These are phyloP conservation scores for Brettanomyces naardenensis DNA, from an alignment of 805 yeast species.

Conservation along the genomic window DNA sequence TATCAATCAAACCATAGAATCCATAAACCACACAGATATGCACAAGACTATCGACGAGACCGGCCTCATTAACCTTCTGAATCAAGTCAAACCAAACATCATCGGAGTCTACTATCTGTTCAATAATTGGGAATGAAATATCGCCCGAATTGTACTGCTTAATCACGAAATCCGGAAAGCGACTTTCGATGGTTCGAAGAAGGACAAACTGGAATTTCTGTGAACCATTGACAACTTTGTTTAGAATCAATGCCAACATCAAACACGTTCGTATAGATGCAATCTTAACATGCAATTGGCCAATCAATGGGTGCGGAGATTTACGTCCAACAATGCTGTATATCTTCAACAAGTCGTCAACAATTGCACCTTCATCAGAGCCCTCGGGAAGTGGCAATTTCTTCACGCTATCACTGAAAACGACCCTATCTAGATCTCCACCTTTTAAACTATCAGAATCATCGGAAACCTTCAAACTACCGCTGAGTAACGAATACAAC, in stretches of 20 bases:
- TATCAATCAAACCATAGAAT: conserved; percentile 15
- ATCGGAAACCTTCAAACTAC: conserved; percentile 7
- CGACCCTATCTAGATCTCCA: too few relatives aligned
- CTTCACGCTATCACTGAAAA: too few relatives aligned
- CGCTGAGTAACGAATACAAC: conserved; percentile 13
- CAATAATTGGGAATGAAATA: conserved; percentile 11
- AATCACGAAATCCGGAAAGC: conserved; percentile 11
- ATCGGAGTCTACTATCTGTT: conserved; percentile 5
- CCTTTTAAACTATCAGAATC: too few relatives aligned
- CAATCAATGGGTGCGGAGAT: conserved; percentile 8
- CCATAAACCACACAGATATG: conserved; percentile 19
- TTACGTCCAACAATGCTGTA: conserved; percentile 3
- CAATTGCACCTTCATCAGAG: not conserved
- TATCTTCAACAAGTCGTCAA: conserved; percentile 6
- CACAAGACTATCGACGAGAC: conserved; percentile 10
- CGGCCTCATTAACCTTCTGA: conserved; percentile 5
- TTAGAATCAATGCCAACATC: conserved; percentile 12
- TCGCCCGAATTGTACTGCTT: conserved; percentile 5
- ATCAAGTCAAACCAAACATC: conserved; percentile 17
- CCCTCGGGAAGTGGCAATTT: too few relatives aligned
- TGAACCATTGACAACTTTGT: conserved; percentile 10
- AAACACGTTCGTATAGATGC: conserved; percentile 9
- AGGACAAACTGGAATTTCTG: conserved; percentile 16
- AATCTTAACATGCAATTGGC: conserved; percentile 6
- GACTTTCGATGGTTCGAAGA: conserved; percentile 16